Evolutionary conservation across 2,329 filamentous ascomycete species (phyloP).

Genomic region (Ascomycota sp.): DNA sequence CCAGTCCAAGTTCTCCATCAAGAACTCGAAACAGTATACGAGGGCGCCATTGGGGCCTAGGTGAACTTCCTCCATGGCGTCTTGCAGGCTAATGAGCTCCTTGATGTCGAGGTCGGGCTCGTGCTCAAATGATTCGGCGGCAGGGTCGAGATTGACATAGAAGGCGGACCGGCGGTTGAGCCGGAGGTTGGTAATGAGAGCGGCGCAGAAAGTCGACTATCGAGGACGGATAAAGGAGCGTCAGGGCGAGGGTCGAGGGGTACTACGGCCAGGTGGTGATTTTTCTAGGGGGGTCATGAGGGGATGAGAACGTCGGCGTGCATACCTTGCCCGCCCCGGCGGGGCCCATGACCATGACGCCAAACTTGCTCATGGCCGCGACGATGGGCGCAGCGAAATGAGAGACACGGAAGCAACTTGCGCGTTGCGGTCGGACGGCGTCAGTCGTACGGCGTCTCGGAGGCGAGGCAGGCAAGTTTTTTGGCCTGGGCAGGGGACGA

Average conservation of each 20-base stretch:
- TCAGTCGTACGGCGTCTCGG: too few relatives aligned
- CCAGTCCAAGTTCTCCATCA: slow-evolving; percentile 87
- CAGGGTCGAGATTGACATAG: slow-evolving; percentile 96
- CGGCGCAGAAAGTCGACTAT: slow-evolving; percentile 81
- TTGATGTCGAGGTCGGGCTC: slow-evolving; percentile 88
- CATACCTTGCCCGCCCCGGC: slow-evolving; percentile 79
- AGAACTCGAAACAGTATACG: slow-evolving; percentile 92
- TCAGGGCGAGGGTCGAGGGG: not conserved
- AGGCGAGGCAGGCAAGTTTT: too few relatives aligned
- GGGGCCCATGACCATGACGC: slow-evolving; percentile 86
- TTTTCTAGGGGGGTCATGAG: not conserved
- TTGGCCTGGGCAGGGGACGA: too few relatives aligned
- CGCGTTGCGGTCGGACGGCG: too few relatives aligned
- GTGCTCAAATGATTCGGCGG: slow-evolving; percentile 82
- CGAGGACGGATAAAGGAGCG: slow-evolving; percentile 1
- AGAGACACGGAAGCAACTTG: too few relatives aligned
- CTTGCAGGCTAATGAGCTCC: slow-evolving; percentile 78
- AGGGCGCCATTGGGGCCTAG: slow-evolving; percentile 82
- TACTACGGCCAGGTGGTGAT: too few relatives aligned
- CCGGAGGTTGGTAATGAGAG: slow-evolving; percentile 80
- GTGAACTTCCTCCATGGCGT: slow-evolving; percentile 90
- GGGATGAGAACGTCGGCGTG: not conserved
- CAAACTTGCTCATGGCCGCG: slow-evolving; percentile 70
- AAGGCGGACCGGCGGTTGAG: slow-evolving; percentile 84
- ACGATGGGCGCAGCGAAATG: too few relatives aligned